A percentile compares a stretch with the other conserved stretches of the same genome.
These are phyloP conservation scores for Rhizoclosmatium globosum DNA, from an alignment of 192 early-diverging fungal genomes.

Conservation along the genomic window DNA sequence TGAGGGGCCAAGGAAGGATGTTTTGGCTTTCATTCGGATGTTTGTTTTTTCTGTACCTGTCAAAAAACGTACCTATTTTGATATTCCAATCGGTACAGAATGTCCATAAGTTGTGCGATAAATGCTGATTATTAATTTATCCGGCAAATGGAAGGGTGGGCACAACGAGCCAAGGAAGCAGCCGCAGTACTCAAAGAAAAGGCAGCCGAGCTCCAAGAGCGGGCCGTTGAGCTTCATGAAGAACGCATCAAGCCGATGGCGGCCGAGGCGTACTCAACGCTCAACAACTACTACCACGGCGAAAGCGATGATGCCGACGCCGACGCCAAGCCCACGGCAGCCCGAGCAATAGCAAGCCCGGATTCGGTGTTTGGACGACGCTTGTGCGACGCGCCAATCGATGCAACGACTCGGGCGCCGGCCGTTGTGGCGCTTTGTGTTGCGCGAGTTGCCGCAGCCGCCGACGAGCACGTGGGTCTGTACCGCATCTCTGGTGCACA, in stretches of 20 bases:
- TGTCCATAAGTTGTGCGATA: too few species aligned
- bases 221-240: background rate
- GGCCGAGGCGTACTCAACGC: background rate
- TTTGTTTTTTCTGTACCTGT: too few species aligned
- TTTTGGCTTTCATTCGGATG: too few species aligned
- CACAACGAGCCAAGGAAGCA: background rate
- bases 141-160: constrained; percentile 15
- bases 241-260: background rate
- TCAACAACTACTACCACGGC: background rate
- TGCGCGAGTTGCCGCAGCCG: background rate
- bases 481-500: constrained; percentile 9
- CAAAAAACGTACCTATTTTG: too few species aligned
- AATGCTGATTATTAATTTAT: too few species aligned
- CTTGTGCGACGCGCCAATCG: background rate
- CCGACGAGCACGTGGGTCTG: constrained; percentile 3
- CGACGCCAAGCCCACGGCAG: background rate
- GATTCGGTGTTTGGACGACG: background rate
- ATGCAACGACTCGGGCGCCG: background rate
- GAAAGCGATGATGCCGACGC: background rate
- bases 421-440: constrained; percentile 8
- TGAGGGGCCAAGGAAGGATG: too few species aligned
- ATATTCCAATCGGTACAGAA: too few species aligned
- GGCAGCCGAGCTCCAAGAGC: background rate
- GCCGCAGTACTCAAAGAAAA: background rate
- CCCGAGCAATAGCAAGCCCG: background rate